Conservation (phyloP, 2,329 filamentous ascomycete species). For the Neofusicoccum umdonicola region DNA sequence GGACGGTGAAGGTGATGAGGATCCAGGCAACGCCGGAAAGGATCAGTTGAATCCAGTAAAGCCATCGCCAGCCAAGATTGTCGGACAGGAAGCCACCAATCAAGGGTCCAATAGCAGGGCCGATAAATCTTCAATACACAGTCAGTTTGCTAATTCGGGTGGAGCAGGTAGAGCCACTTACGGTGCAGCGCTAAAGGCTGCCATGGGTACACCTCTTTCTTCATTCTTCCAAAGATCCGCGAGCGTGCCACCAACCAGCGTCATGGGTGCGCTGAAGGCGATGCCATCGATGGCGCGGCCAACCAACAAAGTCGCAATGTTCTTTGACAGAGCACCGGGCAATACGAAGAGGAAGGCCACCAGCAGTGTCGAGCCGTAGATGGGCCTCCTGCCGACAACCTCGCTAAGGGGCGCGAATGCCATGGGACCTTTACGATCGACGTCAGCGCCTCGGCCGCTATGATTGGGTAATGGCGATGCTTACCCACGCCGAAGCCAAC, state of each 20-base stretch:
- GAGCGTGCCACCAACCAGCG: conserved; percentile 76
- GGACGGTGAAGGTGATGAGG: conserved; percentile 82
- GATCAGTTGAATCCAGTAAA: conserved; percentile 86
- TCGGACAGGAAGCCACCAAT: conserved; percentile 75
- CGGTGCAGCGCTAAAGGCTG: conserved; percentile 77
- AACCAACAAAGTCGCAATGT: conserved; percentile 72
- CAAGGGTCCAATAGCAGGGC: conserved; percentile 65
- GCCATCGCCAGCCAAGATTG: conserved; percentile 72
- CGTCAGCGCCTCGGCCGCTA: not conserved
- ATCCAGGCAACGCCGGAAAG: conserved; percentile 67
- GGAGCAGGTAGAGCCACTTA: not conserved
- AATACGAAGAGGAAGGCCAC: conserved; percentile 77
- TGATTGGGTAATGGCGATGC: not conserved
- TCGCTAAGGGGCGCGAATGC: conserved; percentile 76
- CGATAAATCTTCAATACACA: conserved; percentile 58
- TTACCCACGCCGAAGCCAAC: conserved; percentile 75
- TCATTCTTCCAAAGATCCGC: conserved; percentile 83
- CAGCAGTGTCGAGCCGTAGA: conserved; percentile 68
- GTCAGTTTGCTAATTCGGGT: not conserved
- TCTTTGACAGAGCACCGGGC: conserved; percentile 72
- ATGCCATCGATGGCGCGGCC: conserved; percentile 78
- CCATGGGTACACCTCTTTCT: conserved; percentile 83
- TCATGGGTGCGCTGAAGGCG: conserved; percentile 83
- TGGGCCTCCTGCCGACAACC: conserved; percentile 66
- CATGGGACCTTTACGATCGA: conserved; percentile 60